Conservation (phyloP, 2,329 filamentous ascomycete genomes). For the Fusarium sublunatum region DNA sequence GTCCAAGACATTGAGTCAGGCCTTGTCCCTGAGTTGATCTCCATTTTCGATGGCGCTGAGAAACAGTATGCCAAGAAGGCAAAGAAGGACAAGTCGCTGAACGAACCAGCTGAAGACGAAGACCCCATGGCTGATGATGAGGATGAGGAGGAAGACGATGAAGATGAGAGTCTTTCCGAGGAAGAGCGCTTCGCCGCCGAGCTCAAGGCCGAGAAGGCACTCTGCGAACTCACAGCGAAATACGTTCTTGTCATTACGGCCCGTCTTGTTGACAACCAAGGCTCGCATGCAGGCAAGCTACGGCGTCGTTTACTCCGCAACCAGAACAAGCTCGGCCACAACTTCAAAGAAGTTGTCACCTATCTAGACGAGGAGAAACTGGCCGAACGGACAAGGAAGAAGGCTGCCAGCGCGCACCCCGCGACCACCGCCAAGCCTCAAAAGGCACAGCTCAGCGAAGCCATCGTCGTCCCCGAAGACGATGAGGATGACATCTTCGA, state of each 20-base stretch:
- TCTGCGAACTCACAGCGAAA: conserved; percentile 88
- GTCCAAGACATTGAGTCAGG: conserved; percentile 75
- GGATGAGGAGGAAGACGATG: conserved; percentile 64
- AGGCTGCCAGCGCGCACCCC: conserved; percentile 41
- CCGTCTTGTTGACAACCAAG: conserved; percentile 75
- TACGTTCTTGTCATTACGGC: conserved; percentile 83
- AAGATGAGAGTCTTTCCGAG: conserved; percentile 64
- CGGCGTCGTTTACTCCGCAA: conserved; percentile 81
- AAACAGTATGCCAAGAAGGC: conserved; percentile 79
- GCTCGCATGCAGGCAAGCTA: conserved; percentile 70
- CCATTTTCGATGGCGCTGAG: conserved; percentile 82
- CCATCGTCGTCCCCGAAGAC: conserved; percentile 59
- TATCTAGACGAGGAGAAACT: conserved; percentile 79
- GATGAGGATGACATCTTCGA: conserved; percentile 58
- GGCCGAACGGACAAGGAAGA: conserved; percentile 57
- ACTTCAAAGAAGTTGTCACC: conserved; percentile 85
- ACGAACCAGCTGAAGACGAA: conserved; percentile 76
- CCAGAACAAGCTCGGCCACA: conserved; percentile 80
- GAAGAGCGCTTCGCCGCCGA: conserved; percentile 71
- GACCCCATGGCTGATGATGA: conserved; percentile 75
- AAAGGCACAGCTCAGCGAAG: conserved; percentile 55
- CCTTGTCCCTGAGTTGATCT: conserved; percentile 74
- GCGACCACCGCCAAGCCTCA: conserved; percentile 46
- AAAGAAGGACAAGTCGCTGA: conserved; percentile 66
- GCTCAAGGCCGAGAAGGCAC: conserved; percentile 82